Evolutionary conservation across 345 rosid genomes (phyloP), one percentile per base, ranked within the genome.

Genomic region (Hirschfeldia incana): DNA sequence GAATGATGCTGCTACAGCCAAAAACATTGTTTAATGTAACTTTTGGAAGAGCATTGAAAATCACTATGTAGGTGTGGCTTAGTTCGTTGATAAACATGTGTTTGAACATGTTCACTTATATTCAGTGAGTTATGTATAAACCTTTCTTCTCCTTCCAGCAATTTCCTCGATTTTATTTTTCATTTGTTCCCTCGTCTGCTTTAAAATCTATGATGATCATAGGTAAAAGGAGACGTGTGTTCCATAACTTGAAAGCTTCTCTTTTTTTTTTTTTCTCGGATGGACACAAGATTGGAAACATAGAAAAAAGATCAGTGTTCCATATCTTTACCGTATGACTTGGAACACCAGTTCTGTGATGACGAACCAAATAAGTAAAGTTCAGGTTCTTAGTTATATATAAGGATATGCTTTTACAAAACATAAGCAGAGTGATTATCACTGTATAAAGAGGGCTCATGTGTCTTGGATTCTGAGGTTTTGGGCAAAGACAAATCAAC

Each of bases 71-170:
- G 63, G 63, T 67, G 73, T 73, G 61, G 29, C 46, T 73, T 73
- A 60, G 74, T 67, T 58, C 82, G 69, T 78, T 71, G 72, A 71
- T 72, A 71, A 9, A 65, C 67, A 39, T 65, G 33, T 73, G 64
- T 72, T 58, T 66, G 70, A 12, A 66, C 69, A 65, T 58, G 81
- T 78, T 67, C 63, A 58, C 28, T 60, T 37, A 49, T 29, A 15
- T 60, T 66, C 55, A 34, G 57, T 79, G 58, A 58, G 30, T 65
- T 36, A 69, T 69, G 75, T 79, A 74, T 51, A 51, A 68, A 61
- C 75, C 8, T 8, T 69, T 68, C 75, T 68, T 79, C 70, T 61
- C 37, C 70, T 62, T 68, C 68, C 67, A 9, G 32, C 26, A 34
- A 28, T 53, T 70, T 73, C 62, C 64, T 68, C 27, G 30, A 36